phyloP scores from a whole-genome alignment of 192 early-diverging fungal genomes.

The Backusella liffmaniae region DNA sequence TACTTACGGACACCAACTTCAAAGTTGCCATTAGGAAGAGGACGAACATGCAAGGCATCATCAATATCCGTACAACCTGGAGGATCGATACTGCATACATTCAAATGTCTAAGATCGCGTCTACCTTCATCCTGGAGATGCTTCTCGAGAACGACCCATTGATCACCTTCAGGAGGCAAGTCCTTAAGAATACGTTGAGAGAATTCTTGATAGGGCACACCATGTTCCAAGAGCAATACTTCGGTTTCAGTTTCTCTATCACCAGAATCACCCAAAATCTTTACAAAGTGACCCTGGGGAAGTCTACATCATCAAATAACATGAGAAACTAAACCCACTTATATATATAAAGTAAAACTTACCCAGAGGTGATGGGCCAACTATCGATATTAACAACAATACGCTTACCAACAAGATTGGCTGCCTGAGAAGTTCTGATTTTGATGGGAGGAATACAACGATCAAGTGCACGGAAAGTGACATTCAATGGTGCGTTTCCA shows the following conservation, averaged over 20 bases:
- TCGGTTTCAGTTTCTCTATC: conserved; percentile 95
- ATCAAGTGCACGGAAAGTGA: conserved; percentile 91
- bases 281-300: conserved; percentile 92
- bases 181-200: conserved; percentile 79
- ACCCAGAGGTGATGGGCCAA: conserved; percentile 80
- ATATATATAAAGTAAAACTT: conserved; percentile 14
- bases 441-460: conserved; percentile 90
- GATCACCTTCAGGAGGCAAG: conserved; percentile 85
- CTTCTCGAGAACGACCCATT: conserved; percentile 75
- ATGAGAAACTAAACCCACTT: neutral
- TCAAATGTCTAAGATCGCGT: conserved; percentile 77
- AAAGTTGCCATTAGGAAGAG: conserved; percentile 48
- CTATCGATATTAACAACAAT: conserved; percentile 93
- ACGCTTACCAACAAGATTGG: conserved; percentile 72
- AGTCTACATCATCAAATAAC: conserved; percentile 34
- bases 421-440: conserved; percentile 88
- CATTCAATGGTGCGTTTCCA: conserved; percentile 62
- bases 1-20: conserved; percentile 62
- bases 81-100: conserved; percentile 98
- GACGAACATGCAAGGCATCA: conserved; percentile 88
- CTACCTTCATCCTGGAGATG: conserved; percentile 67
- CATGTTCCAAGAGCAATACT: conserved; percentile 94
- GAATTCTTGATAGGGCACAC: conserved; percentile 94
- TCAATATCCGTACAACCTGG: conserved; percentile 99
- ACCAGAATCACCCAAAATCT: conserved; percentile 88